These are phyloP conservation scores for Phytophthora multivora DNA, from an alignment of 352 stramenopile genomes.

Conservation along the genomic window DNA sequence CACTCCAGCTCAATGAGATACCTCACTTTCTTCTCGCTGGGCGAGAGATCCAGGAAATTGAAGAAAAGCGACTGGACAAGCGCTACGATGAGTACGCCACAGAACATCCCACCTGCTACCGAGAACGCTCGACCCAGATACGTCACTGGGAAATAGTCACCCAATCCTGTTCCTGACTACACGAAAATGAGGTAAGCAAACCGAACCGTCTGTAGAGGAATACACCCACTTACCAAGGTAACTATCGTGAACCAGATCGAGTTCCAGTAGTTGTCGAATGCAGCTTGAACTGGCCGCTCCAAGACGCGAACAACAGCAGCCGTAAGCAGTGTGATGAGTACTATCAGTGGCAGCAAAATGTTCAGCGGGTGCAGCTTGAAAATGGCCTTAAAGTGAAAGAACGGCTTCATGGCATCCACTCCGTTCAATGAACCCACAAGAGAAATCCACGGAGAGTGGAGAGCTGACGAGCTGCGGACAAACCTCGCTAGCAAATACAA, in stretches of 20 bases:
- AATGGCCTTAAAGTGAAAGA: slow-evolving; percentile 82
- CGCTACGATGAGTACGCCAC: slow-evolving; percentile 70
- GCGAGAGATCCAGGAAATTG: slow-evolving; percentile 69
- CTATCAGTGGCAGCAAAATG: slow-evolving; percentile 58
- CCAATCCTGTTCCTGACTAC: slow-evolving; percentile 72
- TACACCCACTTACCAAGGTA: slow-evolving; percentile 54
- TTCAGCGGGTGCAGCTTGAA: slow-evolving; percentile 74
- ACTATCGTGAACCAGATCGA: slow-evolving; percentile 71
- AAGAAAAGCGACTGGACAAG: slow-evolving; percentile 82
- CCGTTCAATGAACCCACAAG: slow-evolving; percentile 76
- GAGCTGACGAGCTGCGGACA: slow-evolving; percentile 65
- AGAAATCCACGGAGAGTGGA: slow-evolving; percentile 81
- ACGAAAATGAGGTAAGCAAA: not conserved
- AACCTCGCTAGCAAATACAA: slow-evolving; percentile 74
- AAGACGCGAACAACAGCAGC: slow-evolving; percentile 77
- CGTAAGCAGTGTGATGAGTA: slow-evolving; percentile 65
- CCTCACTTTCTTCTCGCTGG: slow-evolving; percentile 64
- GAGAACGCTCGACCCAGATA: slow-evolving; percentile 64
- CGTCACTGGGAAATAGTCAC: slow-evolving; percentile 75
- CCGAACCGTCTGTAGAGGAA: not conserved
- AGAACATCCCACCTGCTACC: slow-evolving; percentile 69
- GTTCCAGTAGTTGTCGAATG: slow-evolving; percentile 77
- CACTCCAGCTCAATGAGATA: slow-evolving; percentile 65
- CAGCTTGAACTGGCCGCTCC: slow-evolving; percentile 62
- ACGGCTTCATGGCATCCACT: slow-evolving; percentile 77